Percentiles rank a stretch among this genome's conserved stretches.
Conservation (phyloP, 2,329 filamentous ascomycete species). For the Hysterium pulicare region DNA sequence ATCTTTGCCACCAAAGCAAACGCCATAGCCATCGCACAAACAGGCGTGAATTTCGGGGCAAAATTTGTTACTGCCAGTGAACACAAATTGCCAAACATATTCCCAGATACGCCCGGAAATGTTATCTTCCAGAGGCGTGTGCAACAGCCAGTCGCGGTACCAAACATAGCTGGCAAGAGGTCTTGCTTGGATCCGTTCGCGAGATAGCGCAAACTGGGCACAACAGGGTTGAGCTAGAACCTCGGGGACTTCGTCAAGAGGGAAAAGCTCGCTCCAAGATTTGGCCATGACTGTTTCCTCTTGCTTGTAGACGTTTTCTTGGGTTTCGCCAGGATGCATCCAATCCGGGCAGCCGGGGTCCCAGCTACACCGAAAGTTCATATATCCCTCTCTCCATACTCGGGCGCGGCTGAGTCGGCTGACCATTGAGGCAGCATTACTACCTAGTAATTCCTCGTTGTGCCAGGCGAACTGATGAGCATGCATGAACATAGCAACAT, state of each 20-base stretch:
- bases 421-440: conserved; percentile 46
- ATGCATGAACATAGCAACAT: conserved; percentile 61
- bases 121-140: conserved; percentile 54
- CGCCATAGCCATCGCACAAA: conserved; percentile 62
- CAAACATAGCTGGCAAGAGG: conserved; percentile 54
- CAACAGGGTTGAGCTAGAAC: conserved; percentile 62
- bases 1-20: conserved; percentile 55
- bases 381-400: conserved; percentile 50
- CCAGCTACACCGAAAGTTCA: conserved; percentile 57
- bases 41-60: conserved; percentile 56
- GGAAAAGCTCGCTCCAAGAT: conserved; percentile 48
- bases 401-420: conserved; percentile 43
- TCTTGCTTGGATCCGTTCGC: conserved; percentile 54
- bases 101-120: conserved; percentile 61
- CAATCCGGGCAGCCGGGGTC: conserved; percentile 54
- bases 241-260: conserved; percentile 43
- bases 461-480: conserved; percentile 58
- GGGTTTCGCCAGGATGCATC: conserved; percentile 47
- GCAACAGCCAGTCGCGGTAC: conserved; percentile 59
- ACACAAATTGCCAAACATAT: conserved; percentile 63
- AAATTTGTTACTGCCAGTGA: conserved; percentile 49
- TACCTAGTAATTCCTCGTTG: conserved; percentile 50
- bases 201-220: conserved; percentile 60
- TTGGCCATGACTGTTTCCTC: conserved; percentile 46
- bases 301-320: conserved; percentile 37